phyloP scores from a whole-genome alignment of 495 filamentous ascomycete genomes.

The Neurospora tetraspora region DNA sequence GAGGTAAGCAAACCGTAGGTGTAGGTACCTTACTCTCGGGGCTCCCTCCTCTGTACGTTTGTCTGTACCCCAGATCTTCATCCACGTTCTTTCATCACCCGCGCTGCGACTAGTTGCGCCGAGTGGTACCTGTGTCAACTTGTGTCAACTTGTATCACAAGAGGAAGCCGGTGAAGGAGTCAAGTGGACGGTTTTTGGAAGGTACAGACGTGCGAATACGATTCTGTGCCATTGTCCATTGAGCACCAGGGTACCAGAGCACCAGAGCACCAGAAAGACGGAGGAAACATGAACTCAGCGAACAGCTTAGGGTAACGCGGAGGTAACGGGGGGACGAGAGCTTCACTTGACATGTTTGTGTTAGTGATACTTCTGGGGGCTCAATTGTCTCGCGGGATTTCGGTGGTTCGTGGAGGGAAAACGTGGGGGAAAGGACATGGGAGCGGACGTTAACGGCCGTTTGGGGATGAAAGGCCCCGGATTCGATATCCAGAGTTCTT shows the following conservation, averaged over 20 bases:
- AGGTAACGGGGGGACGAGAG: not conserved
- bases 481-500: no score
- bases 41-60: not conserved
- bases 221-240: not conserved
- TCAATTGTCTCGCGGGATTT: not conserved
- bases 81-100: not conserved
- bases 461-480: no score
- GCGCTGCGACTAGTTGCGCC: not conserved
- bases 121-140: not conserved
- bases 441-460: not conserved
- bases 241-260: not conserved
- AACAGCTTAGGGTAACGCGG: not conserved
- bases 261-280: not conserved
- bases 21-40: not conserved
- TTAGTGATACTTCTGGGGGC: not conserved
- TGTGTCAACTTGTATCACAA: not conserved
- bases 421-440: not conserved
- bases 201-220: not conserved
- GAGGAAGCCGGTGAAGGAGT: not conserved
- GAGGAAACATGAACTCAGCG: not conserved
- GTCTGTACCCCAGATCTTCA: not conserved
- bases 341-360: not conserved
- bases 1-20: not conserved
- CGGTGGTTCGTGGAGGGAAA: not conserved
- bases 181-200: not conserved